Conservation (phyloP, 768 basidiomycete genomes). For the Podaxis sp. region DNA sequence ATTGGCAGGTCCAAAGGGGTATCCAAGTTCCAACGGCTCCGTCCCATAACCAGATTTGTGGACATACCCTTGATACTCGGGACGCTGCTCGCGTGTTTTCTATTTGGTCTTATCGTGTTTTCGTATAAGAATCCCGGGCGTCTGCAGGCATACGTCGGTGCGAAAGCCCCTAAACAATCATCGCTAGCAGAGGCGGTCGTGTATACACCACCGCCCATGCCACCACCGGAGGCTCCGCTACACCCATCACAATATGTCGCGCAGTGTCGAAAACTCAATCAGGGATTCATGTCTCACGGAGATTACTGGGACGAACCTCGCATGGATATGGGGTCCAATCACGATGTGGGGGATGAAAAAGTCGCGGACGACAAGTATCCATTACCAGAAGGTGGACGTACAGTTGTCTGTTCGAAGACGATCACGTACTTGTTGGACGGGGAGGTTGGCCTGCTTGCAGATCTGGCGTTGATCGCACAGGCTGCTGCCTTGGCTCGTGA, state of each 20-base stretch:
- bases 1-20: slow-evolving; percentile 3
- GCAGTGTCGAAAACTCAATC: slow-evolving; percentile 52
- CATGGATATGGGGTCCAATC: slow-evolving; percentile 36
- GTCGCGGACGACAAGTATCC: background rate
- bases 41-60: background rate
- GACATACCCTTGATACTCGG: slow-evolving; percentile 13
- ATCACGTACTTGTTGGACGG: slow-evolving; percentile 75
- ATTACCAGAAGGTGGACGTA: slow-evolving; percentile 17
- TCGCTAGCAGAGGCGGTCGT: slow-evolving; percentile 14
- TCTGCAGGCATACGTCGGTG: slow-evolving; percentile 44
- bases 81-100: slow-evolving; percentile 20
- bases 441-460: slow-evolving; percentile 59
- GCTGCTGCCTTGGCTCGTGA: slow-evolving; percentile 64
- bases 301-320: slow-evolving; percentile 48
- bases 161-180: slow-evolving; percentile 19
- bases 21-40: slow-evolving; percentile 1
- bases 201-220: slow-evolving; percentile 27
- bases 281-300: slow-evolving; percentile 45
- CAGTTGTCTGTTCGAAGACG: slow-evolving; percentile 50
- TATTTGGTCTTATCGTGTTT: slow-evolving; percentile 47
- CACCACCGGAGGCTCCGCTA: slow-evolving; percentile 59
- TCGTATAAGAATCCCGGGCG: slow-evolving; percentile 49
- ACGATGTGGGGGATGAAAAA: slow-evolving; percentile 25
- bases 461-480: slow-evolving; percentile 67
- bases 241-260: slow-evolving; percentile 51